Evolutionary conservation across 805 yeast genomes (phyloP), one percentile per base, ranked within the genome.

Genomic region (Peterozyma xylosa): DNA sequence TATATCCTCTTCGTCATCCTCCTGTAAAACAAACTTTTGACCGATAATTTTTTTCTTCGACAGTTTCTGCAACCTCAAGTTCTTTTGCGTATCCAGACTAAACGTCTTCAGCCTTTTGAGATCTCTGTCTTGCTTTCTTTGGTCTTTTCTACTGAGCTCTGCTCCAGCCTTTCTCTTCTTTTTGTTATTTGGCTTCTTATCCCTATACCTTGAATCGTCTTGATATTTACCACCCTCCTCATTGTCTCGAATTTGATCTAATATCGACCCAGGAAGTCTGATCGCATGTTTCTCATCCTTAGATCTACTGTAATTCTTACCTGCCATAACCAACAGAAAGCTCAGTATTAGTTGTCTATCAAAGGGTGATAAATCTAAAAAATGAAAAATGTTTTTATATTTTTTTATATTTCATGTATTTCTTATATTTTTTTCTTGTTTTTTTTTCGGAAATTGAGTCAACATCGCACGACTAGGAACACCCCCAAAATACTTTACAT

Each of bases 241-340:
- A 11, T 54, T 60, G 15, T 55, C 57, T 34, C 65, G 55, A 38
- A 71, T 68, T 49, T 62, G 66, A 42, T 71, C 75, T 32, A 71
- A 53, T 37, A 71, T 50, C 21, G 55, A 60, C 13, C 71, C 72
- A 1, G 76, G 76, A 39, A 71, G 59, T 38, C 63, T 61, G 37
- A 70, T 64, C n/a, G 60, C 60, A 40, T 59, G 68, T 18, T 49
- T 49, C 21, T 41, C 44, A 9, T 32, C 34, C 5, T 32, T 32
- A 32, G 27, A 21, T 21, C 27, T 21, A 21, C 7, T 5, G 27
- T 21, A 21, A 21, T 21, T 21, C 27, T 21, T 21, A 5, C 27
- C 27, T 5, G 27, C 27, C 27, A 21, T 21, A 5, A 5, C 27
- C 27, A 21, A 21, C 27, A 21, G n/a, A 21, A 7, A 21, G 4